These are phyloP conservation scores for Solanum chiquidenum DNA, from an alignment of 257 asterid species.

Conservation along the genomic window DNA sequence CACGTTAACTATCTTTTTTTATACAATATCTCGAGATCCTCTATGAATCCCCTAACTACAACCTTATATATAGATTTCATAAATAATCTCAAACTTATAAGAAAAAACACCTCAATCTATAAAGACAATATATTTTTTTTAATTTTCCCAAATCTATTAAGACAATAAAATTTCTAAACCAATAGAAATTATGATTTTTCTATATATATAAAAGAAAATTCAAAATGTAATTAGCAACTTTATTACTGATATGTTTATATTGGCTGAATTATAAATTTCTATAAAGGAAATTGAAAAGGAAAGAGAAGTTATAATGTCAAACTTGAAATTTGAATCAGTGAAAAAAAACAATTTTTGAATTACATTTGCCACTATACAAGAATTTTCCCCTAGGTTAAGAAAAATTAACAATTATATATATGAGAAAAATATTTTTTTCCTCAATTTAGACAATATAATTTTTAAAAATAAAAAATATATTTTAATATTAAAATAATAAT, in stretches of 20 bases:
- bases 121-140: background rate
- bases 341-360: background rate
- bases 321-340: background rate
- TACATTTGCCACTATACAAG: background rate
- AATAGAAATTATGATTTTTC: no score
- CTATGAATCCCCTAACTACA: background rate
- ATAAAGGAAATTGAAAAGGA: background rate
- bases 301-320: background rate
- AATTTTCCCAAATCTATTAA: no score
- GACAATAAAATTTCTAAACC: no score
- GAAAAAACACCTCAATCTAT: background rate
- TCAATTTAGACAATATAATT: no score
- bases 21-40: background rate
- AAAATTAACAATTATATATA: background rate
- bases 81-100: background rate
- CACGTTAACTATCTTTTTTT: background rate
- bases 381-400: background rate
- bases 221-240: no score
- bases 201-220: no score
- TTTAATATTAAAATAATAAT: no score
- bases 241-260: background rate
- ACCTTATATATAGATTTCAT: background rate
- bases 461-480: no score
- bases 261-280: background rate
- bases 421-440: no score